Evolutionary conservation across 1,139 yeast species (phyloP).

Genomic region (Yamadazyma jaroonii): DNA sequence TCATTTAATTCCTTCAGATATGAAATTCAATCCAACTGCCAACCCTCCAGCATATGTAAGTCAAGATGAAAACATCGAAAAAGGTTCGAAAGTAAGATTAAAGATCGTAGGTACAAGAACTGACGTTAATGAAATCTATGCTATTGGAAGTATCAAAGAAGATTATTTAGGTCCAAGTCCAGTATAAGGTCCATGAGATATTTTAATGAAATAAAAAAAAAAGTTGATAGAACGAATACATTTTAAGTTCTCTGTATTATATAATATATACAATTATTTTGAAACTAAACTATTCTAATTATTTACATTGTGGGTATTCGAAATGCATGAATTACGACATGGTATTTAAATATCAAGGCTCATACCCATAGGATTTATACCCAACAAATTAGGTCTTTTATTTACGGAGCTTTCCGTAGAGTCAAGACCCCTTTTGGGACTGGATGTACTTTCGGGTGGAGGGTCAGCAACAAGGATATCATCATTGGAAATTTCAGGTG

Average conservation of each 20-base stretch:
- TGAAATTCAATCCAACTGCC: slow-evolving; percentile 92
- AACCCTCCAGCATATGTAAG: slow-evolving; percentile 98
- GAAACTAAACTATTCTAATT: too few species aligned
- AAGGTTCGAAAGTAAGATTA: slow-evolving; percentile 89
- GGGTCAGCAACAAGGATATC: too few species aligned
- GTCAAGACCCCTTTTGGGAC: too few species aligned
- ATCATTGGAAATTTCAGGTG: too few species aligned
- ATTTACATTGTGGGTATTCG: too few species aligned
- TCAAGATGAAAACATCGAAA: slow-evolving; percentile 92
- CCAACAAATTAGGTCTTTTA: too few species aligned
- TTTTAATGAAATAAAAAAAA: neutral
- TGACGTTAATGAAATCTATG: slow-evolving; percentile 95
- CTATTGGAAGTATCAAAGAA: slow-evolving; percentile 96
- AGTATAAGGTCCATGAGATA: slow-evolving; percentile 20
- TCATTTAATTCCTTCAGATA: slow-evolving; percentile 90
- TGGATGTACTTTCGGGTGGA: too few species aligned
- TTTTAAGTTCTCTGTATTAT: slow-evolving; percentile 1
- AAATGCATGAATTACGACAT: too few species aligned
- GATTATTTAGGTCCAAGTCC: slow-evolving; percentile 88
- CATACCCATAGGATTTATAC: too few species aligned
- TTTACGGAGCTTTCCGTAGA: too few species aligned
- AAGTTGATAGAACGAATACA: neutral
- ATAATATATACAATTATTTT: neutral
- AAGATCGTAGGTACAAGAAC: slow-evolving; percentile 97
- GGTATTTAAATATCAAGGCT: too few species aligned